These are phyloP conservation scores for Lentinula raphanica DNA, from an alignment of 768 basidiomycete species.

Conservation along the genomic window DNA sequence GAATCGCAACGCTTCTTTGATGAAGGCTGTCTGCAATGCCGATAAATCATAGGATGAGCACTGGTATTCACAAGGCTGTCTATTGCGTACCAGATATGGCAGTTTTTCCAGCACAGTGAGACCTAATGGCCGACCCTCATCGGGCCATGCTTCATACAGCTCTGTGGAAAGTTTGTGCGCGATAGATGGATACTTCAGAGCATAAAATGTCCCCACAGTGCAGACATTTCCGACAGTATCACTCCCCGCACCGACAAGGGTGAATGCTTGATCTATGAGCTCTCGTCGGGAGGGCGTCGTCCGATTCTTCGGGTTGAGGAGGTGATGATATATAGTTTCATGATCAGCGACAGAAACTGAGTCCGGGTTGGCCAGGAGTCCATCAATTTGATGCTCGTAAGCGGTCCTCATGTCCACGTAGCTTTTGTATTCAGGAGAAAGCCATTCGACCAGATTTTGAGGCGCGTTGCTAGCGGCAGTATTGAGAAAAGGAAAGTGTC, in stretches of 20 bases:
- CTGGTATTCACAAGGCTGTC: background rate
- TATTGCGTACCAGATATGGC: slow-evolving; percentile 30
- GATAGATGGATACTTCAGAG: slow-evolving; percentile 18
- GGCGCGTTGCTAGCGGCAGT: background rate
- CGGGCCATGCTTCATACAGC: slow-evolving; percentile 29
- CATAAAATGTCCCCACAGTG: slow-evolving; percentile 20
- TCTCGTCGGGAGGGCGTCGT: slow-evolving; percentile 9
- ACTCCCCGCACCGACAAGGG: slow-evolving; percentile 26
- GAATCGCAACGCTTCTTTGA: slow-evolving; percentile 42
- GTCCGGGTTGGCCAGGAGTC: slow-evolving; percentile 11
- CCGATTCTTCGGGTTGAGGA: slow-evolving; percentile 13
- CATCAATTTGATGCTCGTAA: slow-evolving; percentile 16
- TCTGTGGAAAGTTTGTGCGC: slow-evolving; percentile 20
- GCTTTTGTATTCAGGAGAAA: slow-evolving; percentile 5
- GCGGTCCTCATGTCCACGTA: slow-evolving; percentile 9
- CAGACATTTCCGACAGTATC: slow-evolving; percentile 27
- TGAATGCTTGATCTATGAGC: slow-evolving; percentile 19
- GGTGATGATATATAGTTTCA: slow-evolving; percentile 24
- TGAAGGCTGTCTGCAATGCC: slow-evolving; percentile 36
- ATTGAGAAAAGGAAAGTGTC: slow-evolving; percentile 11
- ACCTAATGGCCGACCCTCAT: slow-evolving; percentile 18
- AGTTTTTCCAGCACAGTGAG: slow-evolving; percentile 29
- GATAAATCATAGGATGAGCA: slow-evolving; percentile 11
- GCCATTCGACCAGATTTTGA: background rate
- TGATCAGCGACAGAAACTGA: slow-evolving; percentile 14